Evolutionary conservation across 176 grass and related monocot genomes (phyloP).

Genomic region (Echinochloa phyllopogon): DNA sequence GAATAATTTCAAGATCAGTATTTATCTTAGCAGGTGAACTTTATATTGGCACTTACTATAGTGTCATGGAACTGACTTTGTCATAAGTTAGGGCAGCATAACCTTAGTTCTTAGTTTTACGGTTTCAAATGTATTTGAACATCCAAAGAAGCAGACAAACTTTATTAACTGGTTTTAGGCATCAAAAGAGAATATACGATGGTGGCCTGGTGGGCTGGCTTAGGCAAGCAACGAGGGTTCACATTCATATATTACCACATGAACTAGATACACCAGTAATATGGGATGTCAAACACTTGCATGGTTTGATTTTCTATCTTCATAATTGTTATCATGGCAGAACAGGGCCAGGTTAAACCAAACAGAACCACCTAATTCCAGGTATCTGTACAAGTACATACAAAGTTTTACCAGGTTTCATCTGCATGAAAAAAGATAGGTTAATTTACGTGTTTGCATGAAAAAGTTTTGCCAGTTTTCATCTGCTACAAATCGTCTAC

Average conservation of each 20-base stretch:
- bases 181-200: not conserved
- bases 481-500: not conserved
- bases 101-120: not conserved
- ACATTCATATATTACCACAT: not conserved
- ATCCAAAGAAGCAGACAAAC: constrained; percentile 20
- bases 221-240: not conserved
- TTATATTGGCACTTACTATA: not conserved
- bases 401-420: not conserved
- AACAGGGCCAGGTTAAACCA: no score
- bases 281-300: constrained; percentile 1
- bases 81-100: not conserved
- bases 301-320: not conserved
- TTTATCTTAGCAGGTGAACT: constrained; percentile 21
- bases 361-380: not conserved
- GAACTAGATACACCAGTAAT: constrained; percentile 5
- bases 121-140: not conserved
- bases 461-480: not conserved
- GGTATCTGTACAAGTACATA: not conserved
- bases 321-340: not conserved
- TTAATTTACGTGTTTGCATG: not conserved
- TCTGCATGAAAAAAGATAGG: not conserved
- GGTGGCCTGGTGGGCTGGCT: not conserved
- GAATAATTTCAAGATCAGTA: not conserved
- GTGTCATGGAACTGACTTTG: not conserved
- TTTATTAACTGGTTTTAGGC: constrained; percentile 20